A percentile compares a stretch with the other conserved stretches of the same genome.
Conservation (phyloP, 768 basidiomycete genomes). For the Tylopilus vinaceipallidus region DNA sequence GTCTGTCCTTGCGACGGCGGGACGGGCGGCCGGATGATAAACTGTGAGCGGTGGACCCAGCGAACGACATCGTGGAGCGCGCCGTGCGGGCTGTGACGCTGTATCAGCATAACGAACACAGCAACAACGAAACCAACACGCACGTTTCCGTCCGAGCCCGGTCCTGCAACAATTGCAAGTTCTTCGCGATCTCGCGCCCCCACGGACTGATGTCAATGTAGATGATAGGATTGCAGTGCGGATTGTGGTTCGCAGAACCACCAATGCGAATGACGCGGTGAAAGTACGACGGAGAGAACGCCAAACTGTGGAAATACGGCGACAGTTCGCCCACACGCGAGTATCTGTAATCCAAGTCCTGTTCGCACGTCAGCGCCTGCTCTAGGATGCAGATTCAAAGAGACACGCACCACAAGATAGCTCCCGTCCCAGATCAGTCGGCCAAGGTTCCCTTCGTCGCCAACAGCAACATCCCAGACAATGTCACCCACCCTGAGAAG, state of each 20-base stretch:
- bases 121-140: slow-evolving; percentile 29
- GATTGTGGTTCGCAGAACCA: slow-evolving; percentile 33
- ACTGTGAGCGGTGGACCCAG: slow-evolving; percentile 82
- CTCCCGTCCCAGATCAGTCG: slow-evolving; percentile 85
- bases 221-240: slow-evolving; percentile 57
- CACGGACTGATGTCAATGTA: slow-evolving; percentile 77
- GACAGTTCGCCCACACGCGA: slow-evolving; percentile 75
- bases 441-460: slow-evolving; percentile 85
- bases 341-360: slow-evolving; percentile 88
- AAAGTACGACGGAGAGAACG: slow-evolving; percentile 87
- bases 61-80: slow-evolving; percentile 77
- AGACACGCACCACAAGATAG: slow-evolving; percentile 70
- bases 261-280: slow-evolving; percentile 74
- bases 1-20: slow-evolving; percentile 30
- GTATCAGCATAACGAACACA: slow-evolving; percentile 2
- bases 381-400: not conserved
- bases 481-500: slow-evolving; percentile 76
- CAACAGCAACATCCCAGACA: slow-evolving; percentile 84
- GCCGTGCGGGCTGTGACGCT: slow-evolving; percentile 71
- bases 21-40: slow-evolving; percentile 56
- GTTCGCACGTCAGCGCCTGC: not conserved
- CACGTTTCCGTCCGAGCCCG: slow-evolving; percentile 78
- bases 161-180: slow-evolving; percentile 76
- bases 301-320: slow-evolving; percentile 73
- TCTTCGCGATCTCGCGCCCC: slow-evolving; percentile 72